phyloP scores from a whole-genome alignment of 257 asterid genomes.

The Lycium barbarum region DNA sequence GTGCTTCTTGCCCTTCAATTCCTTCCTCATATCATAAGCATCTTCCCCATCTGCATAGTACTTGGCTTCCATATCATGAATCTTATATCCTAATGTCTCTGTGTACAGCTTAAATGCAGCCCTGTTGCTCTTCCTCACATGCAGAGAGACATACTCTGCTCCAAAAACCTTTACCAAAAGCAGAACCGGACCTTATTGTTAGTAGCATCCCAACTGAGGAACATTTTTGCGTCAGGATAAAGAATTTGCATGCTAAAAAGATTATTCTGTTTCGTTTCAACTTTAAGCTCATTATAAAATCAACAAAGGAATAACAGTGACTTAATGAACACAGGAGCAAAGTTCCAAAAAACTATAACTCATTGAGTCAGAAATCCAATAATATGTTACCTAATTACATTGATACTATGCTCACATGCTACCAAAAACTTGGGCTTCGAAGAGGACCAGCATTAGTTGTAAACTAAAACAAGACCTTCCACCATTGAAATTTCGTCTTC shows the following conservation, averaged over 20 bases:
- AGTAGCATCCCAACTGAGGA: not conserved
- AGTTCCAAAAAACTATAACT: not conserved
- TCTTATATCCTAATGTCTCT: slow-evolving; percentile 82
- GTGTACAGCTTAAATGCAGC: slow-evolving; percentile 96
- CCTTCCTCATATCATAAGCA: slow-evolving; percentile 97
- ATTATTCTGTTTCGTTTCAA: not conserved
- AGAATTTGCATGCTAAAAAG: slow-evolving; percentile 6
- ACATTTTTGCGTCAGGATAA: not conserved
- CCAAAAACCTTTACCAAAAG: slow-evolving; percentile 66
- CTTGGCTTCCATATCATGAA: slow-evolving; percentile 92
- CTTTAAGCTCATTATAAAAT: slow-evolving; percentile 7
- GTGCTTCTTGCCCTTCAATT: slow-evolving; percentile 77
- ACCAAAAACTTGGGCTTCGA: not conserved
- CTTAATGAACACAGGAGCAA: not conserved
- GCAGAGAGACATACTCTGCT: slow-evolving; percentile 95
- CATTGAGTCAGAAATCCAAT: not conserved
- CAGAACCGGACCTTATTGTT: not conserved
- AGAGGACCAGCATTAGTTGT: not conserved
- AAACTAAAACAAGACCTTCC: slow-evolving; percentile 7
- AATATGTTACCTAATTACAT: not conserved
- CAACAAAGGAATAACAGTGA: not conserved
- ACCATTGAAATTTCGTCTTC: not conserved
- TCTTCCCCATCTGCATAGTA: slow-evolving; percentile 99
- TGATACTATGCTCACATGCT: not conserved
- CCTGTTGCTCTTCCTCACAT: slow-evolving; percentile 90